Base-by-base conservation (phyloP, 1,284 basidiomycete genomes). In the Violaceomyces palustris region DNA sequence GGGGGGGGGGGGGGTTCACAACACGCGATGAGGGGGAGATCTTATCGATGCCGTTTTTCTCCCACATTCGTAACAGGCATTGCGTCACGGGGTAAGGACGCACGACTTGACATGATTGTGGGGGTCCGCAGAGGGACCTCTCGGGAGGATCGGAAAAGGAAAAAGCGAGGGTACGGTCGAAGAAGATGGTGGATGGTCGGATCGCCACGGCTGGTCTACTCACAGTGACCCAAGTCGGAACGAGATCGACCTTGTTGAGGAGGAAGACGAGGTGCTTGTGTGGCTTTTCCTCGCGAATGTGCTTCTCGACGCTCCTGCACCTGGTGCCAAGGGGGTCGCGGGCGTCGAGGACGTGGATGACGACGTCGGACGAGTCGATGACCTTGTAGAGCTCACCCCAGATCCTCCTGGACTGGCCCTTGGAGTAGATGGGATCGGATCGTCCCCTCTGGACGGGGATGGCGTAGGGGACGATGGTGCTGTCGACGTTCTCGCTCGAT, bases 301-400 rank as follows among this genome's bases (percentile, higher is more conserved):
- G 96, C 61, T 93, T 88, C 47, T 97, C 82, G 17, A 97, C 88
- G 25, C 88, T 92, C 73, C 91, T 85, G 77, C 94, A 98, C 64
- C 94, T 81, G n/a, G 94, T 97, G 12, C 94, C 94, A 39, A 96
- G 75, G 1, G 93, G 93, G 75, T 98, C 93, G 42, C 93, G 83
- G 23, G 92, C 93, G 75, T 99, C 94, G 54, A 99, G 78, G 35
- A 99, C 83, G 74, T 98, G 94, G 30, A 98, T 81, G 54, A 99
- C 82, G 35, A 98, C 90, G 72, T 99, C 93, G 8, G 89, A 94
- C 3, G 91, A 96, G 75, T 99, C 94, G 68, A 99, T 92, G 60
- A 99, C 94, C 75, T 99, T 99, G 81, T 98, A 98, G 19, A 98
- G 78, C 75, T 99, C 93, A 53, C 89, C 92, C 77, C 96, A 98